phyloP scores from a whole-genome alignment of 352 stramenopile species.

The Globisporangium radiosum region DNA sequence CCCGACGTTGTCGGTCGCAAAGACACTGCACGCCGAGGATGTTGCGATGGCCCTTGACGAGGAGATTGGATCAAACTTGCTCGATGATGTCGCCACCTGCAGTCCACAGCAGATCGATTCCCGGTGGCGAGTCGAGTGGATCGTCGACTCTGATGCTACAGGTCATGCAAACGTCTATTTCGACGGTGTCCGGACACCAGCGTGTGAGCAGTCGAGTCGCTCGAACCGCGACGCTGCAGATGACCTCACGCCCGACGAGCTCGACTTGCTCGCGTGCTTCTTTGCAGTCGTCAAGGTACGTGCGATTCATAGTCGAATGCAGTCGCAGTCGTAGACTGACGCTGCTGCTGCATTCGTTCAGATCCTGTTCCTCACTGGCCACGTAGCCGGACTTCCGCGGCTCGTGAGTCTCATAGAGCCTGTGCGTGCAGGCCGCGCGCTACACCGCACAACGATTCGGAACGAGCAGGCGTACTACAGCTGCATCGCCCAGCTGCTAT shows the following conservation, averaged over 20 bases:
- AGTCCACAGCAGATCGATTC: neutral
- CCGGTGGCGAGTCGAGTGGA: slow-evolving; percentile 25
- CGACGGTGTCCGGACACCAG: neutral
- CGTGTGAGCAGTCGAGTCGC: too few relatives aligned
- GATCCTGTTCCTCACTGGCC: slow-evolving; percentile 72
- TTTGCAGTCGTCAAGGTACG: slow-evolving; percentile 73
- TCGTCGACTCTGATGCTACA: slow-evolving; percentile 1
- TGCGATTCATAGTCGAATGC: neutral
- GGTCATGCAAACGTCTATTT: slow-evolving; percentile 21
- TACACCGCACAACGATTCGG: slow-evolving; percentile 79
- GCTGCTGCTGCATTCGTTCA: slow-evolving; percentile 2
- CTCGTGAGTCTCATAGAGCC: slow-evolving; percentile 64
- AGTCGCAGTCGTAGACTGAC: neutral
- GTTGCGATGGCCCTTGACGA: slow-evolving; percentile 27
- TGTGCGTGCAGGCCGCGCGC: slow-evolving; percentile 37
- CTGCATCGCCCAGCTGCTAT: slow-evolving; percentile 81
- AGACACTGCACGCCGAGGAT: slow-evolving; percentile 9
- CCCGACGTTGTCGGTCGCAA: slow-evolving; percentile 20
- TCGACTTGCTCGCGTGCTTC: slow-evolving; percentile 73
- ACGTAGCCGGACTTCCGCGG: slow-evolving; percentile 33
- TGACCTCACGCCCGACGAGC: slow-evolving; percentile 22
- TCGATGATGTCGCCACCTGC: too few relatives aligned
- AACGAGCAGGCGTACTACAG: slow-evolving; percentile 87
- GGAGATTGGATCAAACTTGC: neutral
- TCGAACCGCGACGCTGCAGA: neutral